phyloP scores from a whole-genome alignment of 163 green algal genomes.

The Scenedesmus sp. region DNA sequence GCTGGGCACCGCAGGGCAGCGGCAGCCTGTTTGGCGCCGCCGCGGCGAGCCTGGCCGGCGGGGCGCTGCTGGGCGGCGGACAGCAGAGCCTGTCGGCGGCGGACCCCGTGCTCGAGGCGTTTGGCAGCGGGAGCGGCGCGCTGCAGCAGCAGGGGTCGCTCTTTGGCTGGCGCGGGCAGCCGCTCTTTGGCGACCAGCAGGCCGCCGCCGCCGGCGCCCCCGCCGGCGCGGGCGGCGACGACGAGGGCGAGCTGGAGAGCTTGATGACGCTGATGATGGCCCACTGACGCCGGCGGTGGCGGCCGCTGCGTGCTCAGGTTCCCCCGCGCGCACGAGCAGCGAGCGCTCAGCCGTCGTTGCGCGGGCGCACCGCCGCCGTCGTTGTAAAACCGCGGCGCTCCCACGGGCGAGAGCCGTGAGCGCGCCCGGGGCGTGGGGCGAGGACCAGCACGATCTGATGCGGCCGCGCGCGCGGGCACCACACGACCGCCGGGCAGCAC shows the following conservation, averaged over 20 bases:
- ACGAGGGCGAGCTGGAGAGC: constrained; percentile 32
- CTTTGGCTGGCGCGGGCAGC: constrained; percentile 20
- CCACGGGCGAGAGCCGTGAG: too few relatives aligned
- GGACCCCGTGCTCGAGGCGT: constrained; percentile 11
- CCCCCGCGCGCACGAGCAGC: too few relatives aligned
- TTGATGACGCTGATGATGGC: constrained; percentile 35
- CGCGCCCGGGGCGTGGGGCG: too few relatives aligned
- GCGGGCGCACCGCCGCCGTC: too few relatives aligned
- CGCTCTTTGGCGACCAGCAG: constrained; percentile 9
- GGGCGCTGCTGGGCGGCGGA: background rate
- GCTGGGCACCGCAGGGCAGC: background rate
- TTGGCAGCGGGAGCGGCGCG: constrained; percentile 5
- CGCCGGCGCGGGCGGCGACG: constrained; percentile 3
- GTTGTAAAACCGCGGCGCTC: too few relatives aligned
- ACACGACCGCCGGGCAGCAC: too few relatives aligned
- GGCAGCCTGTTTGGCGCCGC: constrained; percentile 10
- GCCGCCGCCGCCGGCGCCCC: background rate
- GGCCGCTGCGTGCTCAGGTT: too few relatives aligned
- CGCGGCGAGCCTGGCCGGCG: background rate
- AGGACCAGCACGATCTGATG: too few relatives aligned
- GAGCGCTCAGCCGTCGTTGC: too few relatives aligned
- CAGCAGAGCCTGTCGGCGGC: constrained; percentile 24
- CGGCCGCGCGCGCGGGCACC: too few relatives aligned
- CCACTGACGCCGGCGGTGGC: constrained; percentile 20
- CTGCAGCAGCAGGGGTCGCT: background rate